These are phyloP conservation scores for Parascedosporium putredinis DNA, from an alignment of 2,329 filamentous ascomycete genomes.

Conservation along the genomic window DNA sequence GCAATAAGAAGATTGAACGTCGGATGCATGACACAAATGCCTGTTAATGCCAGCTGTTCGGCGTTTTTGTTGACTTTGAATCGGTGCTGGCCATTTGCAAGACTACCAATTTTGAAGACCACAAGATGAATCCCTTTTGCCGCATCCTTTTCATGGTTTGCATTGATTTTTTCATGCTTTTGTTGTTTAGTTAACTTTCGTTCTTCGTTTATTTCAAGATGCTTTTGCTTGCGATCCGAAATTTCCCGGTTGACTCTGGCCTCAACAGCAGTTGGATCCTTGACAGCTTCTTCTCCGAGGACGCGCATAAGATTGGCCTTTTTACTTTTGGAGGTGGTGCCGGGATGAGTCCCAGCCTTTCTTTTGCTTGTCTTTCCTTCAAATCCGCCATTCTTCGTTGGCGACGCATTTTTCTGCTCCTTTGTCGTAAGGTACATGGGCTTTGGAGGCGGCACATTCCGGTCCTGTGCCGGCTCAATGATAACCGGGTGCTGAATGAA, in stretches of 20 bases:
- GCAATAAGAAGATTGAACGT: slow-evolving; percentile 82
- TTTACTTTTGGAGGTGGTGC: slow-evolving; percentile 94
- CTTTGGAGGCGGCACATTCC: slow-evolving; percentile 67
- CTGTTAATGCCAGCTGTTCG: slow-evolving; percentile 77
- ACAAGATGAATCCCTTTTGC: slow-evolving; percentile 75
- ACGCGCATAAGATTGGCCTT: slow-evolving; percentile 97
- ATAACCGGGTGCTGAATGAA: slow-evolving; percentile 91
- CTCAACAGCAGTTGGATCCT: slow-evolving; percentile 95
- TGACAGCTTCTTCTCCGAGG: slow-evolving; percentile 73
- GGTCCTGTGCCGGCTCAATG: slow-evolving; percentile 84
- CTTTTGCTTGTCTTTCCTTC: slow-evolving; percentile 95
- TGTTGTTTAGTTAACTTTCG: slow-evolving; percentile 85
- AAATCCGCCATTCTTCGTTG: slow-evolving; percentile 85
- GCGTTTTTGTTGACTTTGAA: slow-evolving; percentile 92
- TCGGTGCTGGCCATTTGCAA: slow-evolving; percentile 87
- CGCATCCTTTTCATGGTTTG: slow-evolving; percentile 80
- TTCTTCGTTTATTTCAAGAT: slow-evolving; percentile 69
- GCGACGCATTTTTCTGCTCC: slow-evolving; percentile 81
- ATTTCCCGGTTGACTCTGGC: slow-evolving; percentile 90
- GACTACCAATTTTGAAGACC: slow-evolving; percentile 79
- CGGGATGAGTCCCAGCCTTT: slow-evolving; percentile 78
- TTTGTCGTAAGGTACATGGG: slow-evolving; percentile 85
- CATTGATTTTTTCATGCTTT: slow-evolving; percentile 68
- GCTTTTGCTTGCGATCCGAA: slow-evolving; percentile 69
- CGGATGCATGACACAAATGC: slow-evolving; percentile 85